Evolutionary conservation across 2,329 filamentous ascomycete species (phyloP).

Genomic region (Pyricularia sp.): DNA sequence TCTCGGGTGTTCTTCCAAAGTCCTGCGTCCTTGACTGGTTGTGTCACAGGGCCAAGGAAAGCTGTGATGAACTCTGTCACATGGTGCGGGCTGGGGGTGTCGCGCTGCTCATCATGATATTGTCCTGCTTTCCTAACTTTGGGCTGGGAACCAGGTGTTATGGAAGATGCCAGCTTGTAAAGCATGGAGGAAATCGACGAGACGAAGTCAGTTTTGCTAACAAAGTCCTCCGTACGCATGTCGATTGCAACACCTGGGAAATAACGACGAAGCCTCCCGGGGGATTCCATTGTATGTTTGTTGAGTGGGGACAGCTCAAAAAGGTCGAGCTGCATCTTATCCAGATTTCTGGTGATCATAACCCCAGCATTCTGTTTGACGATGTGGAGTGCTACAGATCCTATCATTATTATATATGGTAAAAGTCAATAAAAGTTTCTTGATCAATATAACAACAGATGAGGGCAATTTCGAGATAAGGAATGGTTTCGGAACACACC

Average conservation of each 20-base stretch:
- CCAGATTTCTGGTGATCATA: neutral
- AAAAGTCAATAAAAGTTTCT: neutral
- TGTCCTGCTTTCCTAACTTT: neutral
- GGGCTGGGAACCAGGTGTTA: neutral
- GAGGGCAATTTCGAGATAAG: too few species aligned
- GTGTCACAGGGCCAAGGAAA: neutral
- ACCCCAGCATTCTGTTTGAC: neutral
- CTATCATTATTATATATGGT: neutral
- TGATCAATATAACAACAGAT: too few species aligned
- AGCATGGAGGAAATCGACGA: neutral
- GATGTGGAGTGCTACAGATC: neutral
- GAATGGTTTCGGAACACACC: neutral
- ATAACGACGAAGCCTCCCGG: neutral
- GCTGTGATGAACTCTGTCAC: neutral
- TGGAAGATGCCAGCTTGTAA: neutral
- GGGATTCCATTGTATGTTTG: neutral
- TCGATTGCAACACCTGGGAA: neutral
- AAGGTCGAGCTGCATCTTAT: neutral
- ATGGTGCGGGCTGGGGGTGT: neutral
- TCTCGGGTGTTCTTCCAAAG: constrained; percentile 2
- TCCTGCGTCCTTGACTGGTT: neutral
- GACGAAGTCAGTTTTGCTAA: neutral
- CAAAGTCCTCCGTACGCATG: neutral
- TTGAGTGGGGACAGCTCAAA: neutral
- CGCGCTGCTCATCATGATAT: neutral